Conservation (phyloP, 1,139 yeast species). For the Diutina neorugosa region DNA sequence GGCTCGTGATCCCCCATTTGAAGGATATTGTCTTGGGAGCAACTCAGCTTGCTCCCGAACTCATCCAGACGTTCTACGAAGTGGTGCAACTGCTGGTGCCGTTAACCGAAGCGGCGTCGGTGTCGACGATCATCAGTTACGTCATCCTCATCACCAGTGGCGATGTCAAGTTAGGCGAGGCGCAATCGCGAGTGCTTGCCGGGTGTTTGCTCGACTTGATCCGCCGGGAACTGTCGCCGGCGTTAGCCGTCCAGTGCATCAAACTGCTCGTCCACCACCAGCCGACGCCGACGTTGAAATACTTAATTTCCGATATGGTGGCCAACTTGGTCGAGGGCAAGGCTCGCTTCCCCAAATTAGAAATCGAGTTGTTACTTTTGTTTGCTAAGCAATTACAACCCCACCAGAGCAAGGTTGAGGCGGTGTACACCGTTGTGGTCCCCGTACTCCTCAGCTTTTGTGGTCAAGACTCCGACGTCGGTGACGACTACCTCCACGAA, state of each 20-base stretch:
- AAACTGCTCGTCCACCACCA: constrained; percentile 33
- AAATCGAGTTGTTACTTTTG: constrained; percentile 42
- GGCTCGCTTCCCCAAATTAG: constrained; percentile 17
- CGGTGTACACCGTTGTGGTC: constrained; percentile 31
- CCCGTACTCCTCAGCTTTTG: constrained; percentile 36
- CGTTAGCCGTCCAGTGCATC: constrained; percentile 46
- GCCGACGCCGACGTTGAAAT: constrained; percentile 18
- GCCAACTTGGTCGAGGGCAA: constrained; percentile 12
- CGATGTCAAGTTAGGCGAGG: constrained; percentile 23
- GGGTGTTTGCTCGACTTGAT: constrained; percentile 22
- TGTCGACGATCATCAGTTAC: constrained; percentile 42
- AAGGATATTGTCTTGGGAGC: constrained; percentile 33
- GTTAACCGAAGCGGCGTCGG: constrained; percentile 9
- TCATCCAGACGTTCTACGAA: constrained; percentile 25
- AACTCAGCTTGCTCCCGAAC: constrained; percentile 14
- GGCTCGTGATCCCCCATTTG: constrained; percentile 44
- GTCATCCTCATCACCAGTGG: constrained; percentile 51
- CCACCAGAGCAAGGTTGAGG: constrained; percentile 14
- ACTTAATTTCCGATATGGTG: constrained; percentile 21
- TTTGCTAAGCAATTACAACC: constrained; percentile 24
- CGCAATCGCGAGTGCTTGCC: constrained; percentile 20
- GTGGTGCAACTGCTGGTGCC: constrained; percentile 8
- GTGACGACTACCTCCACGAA: constrained; percentile 31
- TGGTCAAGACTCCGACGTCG: constrained; percentile 15
- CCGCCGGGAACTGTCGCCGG: constrained; percentile 18